Conservation (phyloP, 169 alveolate genomes). For the Plasmodium vivax region DNA sequence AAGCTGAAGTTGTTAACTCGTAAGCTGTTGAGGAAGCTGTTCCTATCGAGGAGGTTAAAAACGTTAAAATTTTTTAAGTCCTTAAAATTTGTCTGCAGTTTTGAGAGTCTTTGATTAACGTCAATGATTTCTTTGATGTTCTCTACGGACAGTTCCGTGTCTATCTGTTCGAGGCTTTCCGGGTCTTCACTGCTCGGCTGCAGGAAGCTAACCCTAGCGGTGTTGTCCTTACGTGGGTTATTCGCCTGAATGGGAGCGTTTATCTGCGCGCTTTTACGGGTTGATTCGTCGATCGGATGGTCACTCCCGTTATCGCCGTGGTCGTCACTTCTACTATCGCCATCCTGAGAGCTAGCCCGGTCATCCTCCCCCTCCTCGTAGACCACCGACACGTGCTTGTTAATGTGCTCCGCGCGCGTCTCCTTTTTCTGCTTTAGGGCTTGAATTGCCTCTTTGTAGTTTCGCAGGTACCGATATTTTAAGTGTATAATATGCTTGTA, state of each 20-base stretch:
- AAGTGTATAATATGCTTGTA: constrained; percentile 30
- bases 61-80: constrained; percentile 49
- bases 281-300: not conserved
- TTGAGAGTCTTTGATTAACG: constrained; percentile 24
- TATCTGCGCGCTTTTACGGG: not conserved
- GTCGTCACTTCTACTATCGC: not conserved
- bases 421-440: constrained; percentile 20
- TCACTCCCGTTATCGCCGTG: not conserved
- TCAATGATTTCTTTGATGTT: constrained; percentile 50
- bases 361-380: constrained; percentile 22
- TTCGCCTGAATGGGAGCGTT: not conserved
- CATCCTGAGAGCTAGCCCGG: not conserved
- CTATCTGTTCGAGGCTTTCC: constrained; percentile 3
- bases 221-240: not conserved
- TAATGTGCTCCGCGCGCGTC: constrained; percentile 31
- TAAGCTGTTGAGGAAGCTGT: constrained; percentile 23
- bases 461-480: constrained; percentile 35
- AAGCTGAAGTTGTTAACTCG: constrained; percentile 11
- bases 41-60: constrained; percentile 14
- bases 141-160: constrained; percentile 4
- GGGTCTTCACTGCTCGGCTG: not conserved
- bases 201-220: not conserved
- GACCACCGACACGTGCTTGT: constrained; percentile 51
- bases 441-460: constrained; percentile 39
- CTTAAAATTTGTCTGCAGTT: constrained; percentile 38